Evolutionary conservation across 2,329 filamentous ascomycete species (phyloP), one percentile per base, ranked within the genome.

Genomic region (Pezicula rhizophila): DNA sequence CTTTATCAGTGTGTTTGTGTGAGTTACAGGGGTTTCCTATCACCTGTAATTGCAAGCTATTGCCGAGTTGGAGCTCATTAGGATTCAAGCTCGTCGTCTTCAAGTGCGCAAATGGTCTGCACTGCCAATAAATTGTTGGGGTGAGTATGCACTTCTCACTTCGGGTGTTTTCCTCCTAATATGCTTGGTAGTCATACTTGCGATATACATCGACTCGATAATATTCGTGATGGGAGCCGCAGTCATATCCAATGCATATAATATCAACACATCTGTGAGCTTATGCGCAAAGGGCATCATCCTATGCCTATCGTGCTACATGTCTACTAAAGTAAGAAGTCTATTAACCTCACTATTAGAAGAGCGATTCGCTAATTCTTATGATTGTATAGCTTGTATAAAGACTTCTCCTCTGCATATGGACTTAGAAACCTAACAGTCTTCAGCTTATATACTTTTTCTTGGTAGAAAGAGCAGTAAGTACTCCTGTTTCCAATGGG

Each of bases 401-500:
- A 31, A 31, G 8, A 31, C 28, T 10, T 2, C 11, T 10, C 28
- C 28, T 10, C 2, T 31, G 5, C 4, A 31, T 31, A 12, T 31
- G 11, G 28, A 11, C 28, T 31, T 31, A 12, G 11, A 31, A 31
- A 3, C 28, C 28, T 31, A 10, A 31, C 28, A 10, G 40, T 6
- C 17, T 23, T 2, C 7, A 62, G 60, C 43, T 83, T 18, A 79
- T 84, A n/a, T 85, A 84, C 57, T 69, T 80, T 23, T 85, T 84
- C 59, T 67, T 85, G 2, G 79, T 82, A 1, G 82, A 85, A 60
- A 81, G 80, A 64, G 79, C 77, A 39, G 78, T 80, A 52, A 39
- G 52, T 48, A 8, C 17, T 2, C 12, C 7, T 8, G 5, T 23
- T 40, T 37, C 11, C 3, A 2, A 2, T 25, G 23, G 4, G 23